These are phyloP conservation scores for Paracorniculantispora psalliotae DNA, from an alignment of 2,329 filamentous ascomycete species.

Conservation along the genomic window DNA sequence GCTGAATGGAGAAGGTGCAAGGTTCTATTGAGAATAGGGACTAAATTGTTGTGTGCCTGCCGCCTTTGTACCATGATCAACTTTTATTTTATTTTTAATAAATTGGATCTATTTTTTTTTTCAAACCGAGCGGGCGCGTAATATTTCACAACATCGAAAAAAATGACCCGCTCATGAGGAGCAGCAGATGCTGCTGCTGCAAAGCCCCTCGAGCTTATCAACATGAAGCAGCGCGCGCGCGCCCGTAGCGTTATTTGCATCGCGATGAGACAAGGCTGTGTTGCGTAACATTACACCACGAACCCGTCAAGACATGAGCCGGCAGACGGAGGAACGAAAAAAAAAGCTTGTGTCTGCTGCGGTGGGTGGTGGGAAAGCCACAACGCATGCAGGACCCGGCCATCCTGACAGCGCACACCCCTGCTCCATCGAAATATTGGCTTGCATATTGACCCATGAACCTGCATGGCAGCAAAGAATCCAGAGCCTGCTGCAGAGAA, in stretches of 20 bases:
- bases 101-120: neutral
- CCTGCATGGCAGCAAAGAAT: conserved; percentile 8
- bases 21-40: too few species aligned
- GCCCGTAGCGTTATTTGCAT: neutral
- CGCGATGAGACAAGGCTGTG: conserved; percentile 3
- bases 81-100: too few species aligned
- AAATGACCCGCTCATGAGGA: neutral
- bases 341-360: conserved; percentile 8
- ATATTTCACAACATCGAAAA: neutral
- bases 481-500: neutral
- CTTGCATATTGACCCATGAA: conserved; percentile 13
- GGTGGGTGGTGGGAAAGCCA: neutral
- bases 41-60: neutral
- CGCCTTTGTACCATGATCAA: neutral
- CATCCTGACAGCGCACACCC: conserved; percentile 1
- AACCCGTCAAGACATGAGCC: neutral
- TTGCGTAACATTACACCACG: neutral
- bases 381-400: neutral
- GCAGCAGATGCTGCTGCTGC: too few species aligned
- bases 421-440: conserved; percentile 10
- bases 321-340: neutral
- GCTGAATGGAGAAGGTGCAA: neutral
- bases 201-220: too few species aligned
- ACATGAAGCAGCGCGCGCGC: neutral
- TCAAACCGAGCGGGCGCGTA: neutral